phyloP scores from a whole-genome alignment of 1,139 yeast species.

The Scheffersomyces titani region DNA sequence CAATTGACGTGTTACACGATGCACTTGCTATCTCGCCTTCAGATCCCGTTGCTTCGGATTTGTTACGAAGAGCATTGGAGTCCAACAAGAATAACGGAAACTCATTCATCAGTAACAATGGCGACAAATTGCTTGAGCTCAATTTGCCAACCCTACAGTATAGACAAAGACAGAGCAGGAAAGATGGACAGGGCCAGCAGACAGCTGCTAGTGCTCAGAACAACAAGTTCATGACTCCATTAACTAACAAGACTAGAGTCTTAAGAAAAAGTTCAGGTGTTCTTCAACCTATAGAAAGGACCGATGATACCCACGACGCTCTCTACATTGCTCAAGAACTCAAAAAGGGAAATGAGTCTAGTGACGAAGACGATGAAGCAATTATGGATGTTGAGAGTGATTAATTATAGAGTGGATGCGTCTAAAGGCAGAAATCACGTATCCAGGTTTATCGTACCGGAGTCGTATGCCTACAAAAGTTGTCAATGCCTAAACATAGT shows the following conservation, averaged over 20 bases:
- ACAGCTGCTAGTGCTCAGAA: neutral
- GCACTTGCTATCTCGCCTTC: conserved; percentile 79
- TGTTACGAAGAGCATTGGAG: conserved; percentile 78
- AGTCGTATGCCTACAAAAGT: too few species aligned
- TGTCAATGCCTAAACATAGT: too few species aligned
- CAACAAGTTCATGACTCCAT: conserved; percentile 21
- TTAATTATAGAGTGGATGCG: conserved; percentile 10
- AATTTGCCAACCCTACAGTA: conserved; percentile 20
- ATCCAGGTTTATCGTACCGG: too few species aligned
- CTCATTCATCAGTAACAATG: conserved; percentile 24
- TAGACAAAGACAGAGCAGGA: conserved; percentile 7
- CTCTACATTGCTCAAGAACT: conserved; percentile 41
- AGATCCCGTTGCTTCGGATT: conserved; percentile 83
- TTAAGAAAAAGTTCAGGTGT: conserved; percentile 8
- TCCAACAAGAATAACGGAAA: conserved; percentile 46
- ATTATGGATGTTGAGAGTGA: conserved; percentile 66
- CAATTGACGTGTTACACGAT: conserved; percentile 76
- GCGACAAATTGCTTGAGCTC: conserved; percentile 17
- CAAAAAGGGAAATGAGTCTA: conserved; percentile 54
- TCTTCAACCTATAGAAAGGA: conserved; percentile 11
- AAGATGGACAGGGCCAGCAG: conserved; percentile 1
- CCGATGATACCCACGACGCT: conserved; percentile 22
- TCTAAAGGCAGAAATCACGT: too few species aligned
- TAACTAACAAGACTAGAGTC: conserved; percentile 17
- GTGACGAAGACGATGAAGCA: conserved; percentile 60